A percentile compares a stretch with the other conserved stretches of the same genome.
These are phyloP conservation scores for Phytophthora tubulina DNA, from an alignment of 352 stramenopile genomes.

Conservation along the genomic window DNA sequence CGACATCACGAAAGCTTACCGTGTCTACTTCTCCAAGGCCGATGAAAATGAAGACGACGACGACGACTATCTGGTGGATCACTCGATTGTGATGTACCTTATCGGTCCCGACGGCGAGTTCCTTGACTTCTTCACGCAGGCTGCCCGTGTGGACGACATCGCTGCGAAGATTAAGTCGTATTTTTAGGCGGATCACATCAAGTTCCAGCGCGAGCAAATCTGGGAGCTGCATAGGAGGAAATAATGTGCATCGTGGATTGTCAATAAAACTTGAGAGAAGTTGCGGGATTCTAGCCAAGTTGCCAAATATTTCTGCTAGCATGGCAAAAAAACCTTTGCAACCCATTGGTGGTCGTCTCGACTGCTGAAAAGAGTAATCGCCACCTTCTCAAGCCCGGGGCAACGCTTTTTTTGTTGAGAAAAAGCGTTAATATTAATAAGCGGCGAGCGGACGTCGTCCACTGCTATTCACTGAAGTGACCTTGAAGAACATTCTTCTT, in stretches of 20 bases:
- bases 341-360: too few species aligned
- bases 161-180: conserved; percentile 93
- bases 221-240: neutral
- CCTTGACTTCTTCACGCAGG: conserved; percentile 99
- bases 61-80: conserved; percentile 99
- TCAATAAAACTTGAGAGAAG: neutral
- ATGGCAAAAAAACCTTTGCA: too few species aligned
- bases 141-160: conserved; percentile 95
- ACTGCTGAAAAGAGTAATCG: too few species aligned
- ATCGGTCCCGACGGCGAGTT: conserved; percentile 97
- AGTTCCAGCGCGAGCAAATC: neutral
- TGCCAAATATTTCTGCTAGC: too few species aligned
- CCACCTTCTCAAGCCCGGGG: too few species aligned
- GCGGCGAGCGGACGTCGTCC: too few species aligned
- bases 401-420: too few species aligned
- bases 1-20: conserved; percentile 97
- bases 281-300: neutral
- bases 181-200: conserved; percentile 45
- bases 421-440: too few species aligned
- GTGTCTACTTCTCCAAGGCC: conserved; percentile 99
- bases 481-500: too few species aligned
- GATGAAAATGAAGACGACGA: conserved; percentile 95
- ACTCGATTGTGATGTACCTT: conserved; percentile 99
- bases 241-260: neutral
- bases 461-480: too few species aligned